phyloP scores from a whole-genome alignment of 345 rosid genomes.

The Eucalyptus tenuipes region DNA sequence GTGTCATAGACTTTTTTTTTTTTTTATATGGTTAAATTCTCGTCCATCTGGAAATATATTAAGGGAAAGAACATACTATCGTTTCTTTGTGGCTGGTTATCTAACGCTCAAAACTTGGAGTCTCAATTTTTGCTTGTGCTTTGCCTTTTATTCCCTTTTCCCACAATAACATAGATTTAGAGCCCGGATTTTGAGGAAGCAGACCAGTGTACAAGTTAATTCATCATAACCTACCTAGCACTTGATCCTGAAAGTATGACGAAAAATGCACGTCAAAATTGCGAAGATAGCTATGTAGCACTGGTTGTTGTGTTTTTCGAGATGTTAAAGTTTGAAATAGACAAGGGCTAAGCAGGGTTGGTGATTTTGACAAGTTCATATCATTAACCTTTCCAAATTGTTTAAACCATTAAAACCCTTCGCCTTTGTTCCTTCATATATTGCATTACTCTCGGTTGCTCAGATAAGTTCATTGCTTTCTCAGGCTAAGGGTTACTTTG shows the following conservation, averaged over 20 bases:
- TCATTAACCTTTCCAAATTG: neutral
- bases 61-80: neutral
- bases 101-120: neutral
- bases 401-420: neutral
- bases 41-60: neutral
- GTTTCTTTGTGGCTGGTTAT: neutral
- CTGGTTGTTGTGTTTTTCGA: neutral
- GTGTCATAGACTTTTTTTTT: neutral
- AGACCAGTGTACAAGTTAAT: neutral
- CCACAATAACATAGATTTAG: neutral
- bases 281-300: neutral
- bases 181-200: neutral
- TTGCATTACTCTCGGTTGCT: neutral
- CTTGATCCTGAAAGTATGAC: neutral
- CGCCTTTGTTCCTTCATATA: neutral
- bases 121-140: neutral
- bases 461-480: neutral
- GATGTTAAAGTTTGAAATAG: neutral
- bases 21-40: neutral
- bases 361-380: neutral
- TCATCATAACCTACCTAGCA: neutral
- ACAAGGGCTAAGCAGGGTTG: neutral
- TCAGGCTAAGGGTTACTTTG: conserved; percentile 70
- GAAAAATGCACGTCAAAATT: neutral
- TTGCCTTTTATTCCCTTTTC: neutral